Evolutionary conservation across 306 rosid species (phyloP).

Genomic region (Medicago truncatula): MtrunA17r5.0-ANR NC_053044.1:39892001-39892500

Average conservation of each 20-base stretch:
- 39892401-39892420: slow-evolving; percentile 52
- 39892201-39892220: slow-evolving; percentile 50
- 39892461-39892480: slow-evolving; percentile 55
- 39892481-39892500: slow-evolving; percentile 61
- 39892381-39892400: slow-evolving; percentile 63
- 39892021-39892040: slow-evolving; percentile 64
- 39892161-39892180: slow-evolving; percentile 30
- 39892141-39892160: neutral
- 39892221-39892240: slow-evolving; percentile 57
- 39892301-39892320: slow-evolving; percentile 53
- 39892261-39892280: slow-evolving; percentile 57
- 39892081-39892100: slow-evolving; percentile 60
- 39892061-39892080: slow-evolving; percentile 31
- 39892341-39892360: slow-evolving; percentile 64
- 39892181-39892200: neutral
- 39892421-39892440: slow-evolving; percentile 57
- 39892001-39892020: slow-evolving; percentile 56
- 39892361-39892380: slow-evolving; percentile 67
- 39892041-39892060: slow-evolving; percentile 36
- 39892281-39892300: slow-evolving; percentile 44
- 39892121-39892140: neutral
- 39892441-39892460: slow-evolving; percentile 60
- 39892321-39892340: slow-evolving; percentile 56
- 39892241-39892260: slow-evolving; percentile 46
- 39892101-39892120: slow-evolving; percentile 72